Evolutionary conservation across 805 yeast species (phyloP).

Genomic region (Candida parachauliodes): DNA sequence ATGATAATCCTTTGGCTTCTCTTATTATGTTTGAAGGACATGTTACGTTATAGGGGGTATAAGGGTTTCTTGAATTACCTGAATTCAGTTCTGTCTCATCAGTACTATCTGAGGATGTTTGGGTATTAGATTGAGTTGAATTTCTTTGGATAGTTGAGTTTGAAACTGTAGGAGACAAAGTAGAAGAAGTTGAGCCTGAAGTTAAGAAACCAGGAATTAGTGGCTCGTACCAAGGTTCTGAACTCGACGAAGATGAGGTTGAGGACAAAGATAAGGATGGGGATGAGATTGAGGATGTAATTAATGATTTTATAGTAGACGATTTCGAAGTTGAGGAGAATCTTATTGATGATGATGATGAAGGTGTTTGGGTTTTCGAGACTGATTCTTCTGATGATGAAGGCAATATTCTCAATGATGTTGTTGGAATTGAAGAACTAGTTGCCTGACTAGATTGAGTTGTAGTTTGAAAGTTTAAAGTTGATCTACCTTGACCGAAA

Average conservation of each 20-base stretch:
- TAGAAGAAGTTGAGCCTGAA: neutral
- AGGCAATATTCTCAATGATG: too few relatives aligned
- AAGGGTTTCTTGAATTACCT: slow-evolving; percentile 14
- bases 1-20: slow-evolving; percentile 22
- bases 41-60: slow-evolving; percentile 25
- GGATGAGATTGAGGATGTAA: neutral
- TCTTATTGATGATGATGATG: neutral
- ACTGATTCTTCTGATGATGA: too few relatives aligned
- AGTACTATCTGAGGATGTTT: slow-evolving; percentile 1
- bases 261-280: neutral
- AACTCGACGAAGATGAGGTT: neutral
- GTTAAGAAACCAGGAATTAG: neutral
- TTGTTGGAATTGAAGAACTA: too few relatives aligned
- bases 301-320: neutral
- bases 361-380: neutral
- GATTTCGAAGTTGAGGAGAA: neutral
- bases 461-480: slow-evolving; percentile 4
- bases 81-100: slow-evolving; percentile 6
- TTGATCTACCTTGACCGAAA: slow-evolving; percentile 4
- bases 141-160: too few relatives aligned
- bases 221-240: neutral
- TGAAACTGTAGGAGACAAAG: neutral
- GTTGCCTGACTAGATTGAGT: neutral
- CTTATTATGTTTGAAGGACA: slow-evolving; percentile 31
- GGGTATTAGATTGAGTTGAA: neutral